Percentiles rank a stretch among this genome's conserved stretches.
Evolutionary conservation across 2,329 filamentous ascomycete genomes (phyloP).

Genomic region (Arthroderma uncinatum): DNA sequence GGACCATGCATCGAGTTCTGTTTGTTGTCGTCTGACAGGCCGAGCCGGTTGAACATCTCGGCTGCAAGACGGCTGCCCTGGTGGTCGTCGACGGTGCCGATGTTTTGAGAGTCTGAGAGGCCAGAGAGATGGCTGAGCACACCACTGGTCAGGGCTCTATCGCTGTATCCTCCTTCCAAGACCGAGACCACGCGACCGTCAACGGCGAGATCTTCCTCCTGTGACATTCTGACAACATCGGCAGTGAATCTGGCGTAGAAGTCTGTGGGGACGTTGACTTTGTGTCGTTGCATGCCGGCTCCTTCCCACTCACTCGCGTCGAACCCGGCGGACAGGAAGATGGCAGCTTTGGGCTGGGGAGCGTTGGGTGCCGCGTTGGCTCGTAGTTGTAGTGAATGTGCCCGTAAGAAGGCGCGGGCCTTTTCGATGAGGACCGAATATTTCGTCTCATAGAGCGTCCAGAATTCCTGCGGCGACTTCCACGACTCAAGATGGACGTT

Average conservation of each 20-base stretch:
- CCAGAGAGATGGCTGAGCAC: conserved; percentile 84
- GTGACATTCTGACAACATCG: conserved; percentile 70
- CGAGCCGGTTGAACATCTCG: conserved; percentile 45
- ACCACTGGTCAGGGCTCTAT: conserved; percentile 77
- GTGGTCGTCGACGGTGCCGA: conserved; percentile 17
- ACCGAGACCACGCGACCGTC: conserved; percentile 86
- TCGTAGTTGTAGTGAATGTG: conserved; percentile 55
- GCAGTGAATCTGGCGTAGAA: conserved; percentile 88
- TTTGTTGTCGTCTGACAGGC: conserved; percentile 14
- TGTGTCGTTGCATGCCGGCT: conserved; percentile 85
- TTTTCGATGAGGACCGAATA: conserved; percentile 73
- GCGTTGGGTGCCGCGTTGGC: conserved; percentile 42
- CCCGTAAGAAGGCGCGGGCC: conserved; percentile 61
- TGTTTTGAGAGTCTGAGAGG: conserved; percentile 46
- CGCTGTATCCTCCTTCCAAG: conserved; percentile 90
- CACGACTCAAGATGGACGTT: conserved; percentile 88
- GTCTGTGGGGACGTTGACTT: conserved; percentile 88
- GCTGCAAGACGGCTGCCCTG: conserved; percentile 40
- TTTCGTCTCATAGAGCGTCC: conserved; percentile 69
- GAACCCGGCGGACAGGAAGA: conserved; percentile 93
- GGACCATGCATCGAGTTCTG: conserved; percentile 11
- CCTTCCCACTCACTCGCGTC: conserved; percentile 95
- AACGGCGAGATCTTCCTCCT: conserved; percentile 64
- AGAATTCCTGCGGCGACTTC: conserved; percentile 75
- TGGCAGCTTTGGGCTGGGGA: conserved; percentile 63